Base-by-base conservation (phyloP, 208 protist species). In the Trypanosoma brucei region DNA sequence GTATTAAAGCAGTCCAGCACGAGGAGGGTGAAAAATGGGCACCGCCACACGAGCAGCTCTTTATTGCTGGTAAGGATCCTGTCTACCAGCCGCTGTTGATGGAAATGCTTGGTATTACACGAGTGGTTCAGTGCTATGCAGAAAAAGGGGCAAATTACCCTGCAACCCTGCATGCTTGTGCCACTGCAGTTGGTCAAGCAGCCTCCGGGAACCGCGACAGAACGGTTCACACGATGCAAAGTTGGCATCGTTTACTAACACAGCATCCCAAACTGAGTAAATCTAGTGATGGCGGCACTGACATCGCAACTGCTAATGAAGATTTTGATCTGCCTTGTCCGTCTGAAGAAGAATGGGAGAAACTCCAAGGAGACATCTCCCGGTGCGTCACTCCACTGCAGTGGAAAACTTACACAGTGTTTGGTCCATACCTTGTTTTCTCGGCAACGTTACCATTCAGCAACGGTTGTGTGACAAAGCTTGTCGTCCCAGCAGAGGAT, bases 61-160 rank as follows among this genome's bases (percentile, higher is more conserved):
- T 84, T 59, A 70, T 92, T 54, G 68, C 80, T 1, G 86, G 86
- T 33, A 92, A 87, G 65, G 78, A 92, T 48, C 80, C 82, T 0
- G 80, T 80, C 9, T 82, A 76, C 70, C 86, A 92, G 66, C 86
- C 86, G 30, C 64, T 92, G 45, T 54, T 89, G 40, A 62, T 92
- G 49, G 86, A 92, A 7, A 34, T 78, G 3, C 62, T 87, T 37
- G 51, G 65, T 55, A 65, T 89, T 44, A 81, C 72, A 8, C 86
- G 86, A 3, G 60, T 92, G 1, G 63, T 92, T 36, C 86, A 92
- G 74, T 92, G 86, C 66, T 89, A 84, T 69, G 60, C 75, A 46
- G 81, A 86, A n/a, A 44, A n/a, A 8, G 6, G 33, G 34, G 30
- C 22, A 38, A 59, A 31, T 61, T 49, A 34, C 30, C 3, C 2